Evolutionary conservation across 2,329 filamentous ascomycete genomes (phyloP), one percentile per base, ranked within the genome.

Genomic region (Aspergillaceae sp.): DNA sequence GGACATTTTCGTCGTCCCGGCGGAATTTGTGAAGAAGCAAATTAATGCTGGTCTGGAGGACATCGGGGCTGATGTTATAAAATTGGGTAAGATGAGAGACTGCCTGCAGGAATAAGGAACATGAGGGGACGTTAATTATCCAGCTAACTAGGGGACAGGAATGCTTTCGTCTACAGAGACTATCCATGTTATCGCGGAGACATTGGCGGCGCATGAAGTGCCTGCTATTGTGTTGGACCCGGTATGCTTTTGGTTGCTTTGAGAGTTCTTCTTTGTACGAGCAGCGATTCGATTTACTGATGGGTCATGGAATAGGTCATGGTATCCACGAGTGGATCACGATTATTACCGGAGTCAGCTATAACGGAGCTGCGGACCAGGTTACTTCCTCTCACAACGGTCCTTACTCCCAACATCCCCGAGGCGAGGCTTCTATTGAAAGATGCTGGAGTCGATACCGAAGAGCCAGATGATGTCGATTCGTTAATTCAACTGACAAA

Each of bases 11-110:
- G 72, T 84, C 46, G 79, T 86, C 5, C 91, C 91, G 0, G 74
- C 86, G 0, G 74, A 76, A 4, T 96, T 97, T 65, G 80, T 96
- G 27, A 75, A 75, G 53, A 86, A 87, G 72, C 87, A 94, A 68
- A 89, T 97, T 49, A 83, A 91, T 68, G 84, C 86, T 27, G 87
- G 85, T 32, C 74, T 94, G 42, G 82, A 82, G 40, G 92, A 97
- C 69, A 79, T 97, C 50, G 86, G 84, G 3, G 83, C 87, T 3
- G 88, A 95, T 73, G 88, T 94, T 41, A 80, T 97, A 54, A 97
- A 96, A 70, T 90, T 87, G 41, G 91, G 89, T 94, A 66, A 57
- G 72, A 1, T 19, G 19, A 19, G 19, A 19, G 2, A 19, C 19
- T 19, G 19, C 19, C 19, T 64, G 27, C 27, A 8, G 7, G 11